Conservation (phyloP, 805 yeast species). For the Suhomyces vadensis region DNA sequence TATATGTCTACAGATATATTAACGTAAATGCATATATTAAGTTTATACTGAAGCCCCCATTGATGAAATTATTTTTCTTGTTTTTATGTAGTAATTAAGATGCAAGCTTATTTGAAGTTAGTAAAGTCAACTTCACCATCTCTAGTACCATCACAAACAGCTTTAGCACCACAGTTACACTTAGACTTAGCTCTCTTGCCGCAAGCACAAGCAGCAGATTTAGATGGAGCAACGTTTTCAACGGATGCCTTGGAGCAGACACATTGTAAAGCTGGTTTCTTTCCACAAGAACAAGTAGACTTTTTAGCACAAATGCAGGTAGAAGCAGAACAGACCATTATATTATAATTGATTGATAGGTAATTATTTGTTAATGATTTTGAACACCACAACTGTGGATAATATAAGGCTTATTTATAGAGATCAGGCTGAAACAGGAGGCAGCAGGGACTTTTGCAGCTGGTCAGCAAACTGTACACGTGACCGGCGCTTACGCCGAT, state of each 20-base stretch:
- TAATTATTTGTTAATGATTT: not conserved
- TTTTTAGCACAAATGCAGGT: slow-evolving; percentile 58
- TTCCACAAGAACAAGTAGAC: slow-evolving; percentile 66
- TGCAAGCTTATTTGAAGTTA: slow-evolving; percentile 24
- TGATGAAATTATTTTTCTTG: not conserved
- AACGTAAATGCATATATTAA: no score
- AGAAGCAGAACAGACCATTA: slow-evolving; percentile 19
- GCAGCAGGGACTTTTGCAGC: not conserved
- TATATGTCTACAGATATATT: no score
- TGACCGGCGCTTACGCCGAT: not conserved
- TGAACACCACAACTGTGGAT: slow-evolving; percentile 9
- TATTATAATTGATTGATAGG: slow-evolving; percentile 1
- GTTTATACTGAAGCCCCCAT: not conserved
- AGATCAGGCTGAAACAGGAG: not conserved
- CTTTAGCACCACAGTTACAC: slow-evolving; percentile 57
- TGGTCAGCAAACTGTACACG: not conserved
- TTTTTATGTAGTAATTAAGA: not conserved
- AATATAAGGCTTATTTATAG: slow-evolving; percentile 4
- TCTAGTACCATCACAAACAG: slow-evolving; percentile 28
- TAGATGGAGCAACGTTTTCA: slow-evolving; percentile 50
- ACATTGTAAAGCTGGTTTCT: slow-evolving; percentile 59
- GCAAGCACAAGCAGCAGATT: slow-evolving; percentile 53
- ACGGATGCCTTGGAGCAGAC: slow-evolving; percentile 51
- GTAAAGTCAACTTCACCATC: slow-evolving; percentile 66
- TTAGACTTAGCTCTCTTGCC: slow-evolving; percentile 54